Percentiles rank a stretch among this genome's conserved stretches.
Conservation (phyloP, 1,139 yeast genomes). For the Suhomyces coccinellae region DNA sequence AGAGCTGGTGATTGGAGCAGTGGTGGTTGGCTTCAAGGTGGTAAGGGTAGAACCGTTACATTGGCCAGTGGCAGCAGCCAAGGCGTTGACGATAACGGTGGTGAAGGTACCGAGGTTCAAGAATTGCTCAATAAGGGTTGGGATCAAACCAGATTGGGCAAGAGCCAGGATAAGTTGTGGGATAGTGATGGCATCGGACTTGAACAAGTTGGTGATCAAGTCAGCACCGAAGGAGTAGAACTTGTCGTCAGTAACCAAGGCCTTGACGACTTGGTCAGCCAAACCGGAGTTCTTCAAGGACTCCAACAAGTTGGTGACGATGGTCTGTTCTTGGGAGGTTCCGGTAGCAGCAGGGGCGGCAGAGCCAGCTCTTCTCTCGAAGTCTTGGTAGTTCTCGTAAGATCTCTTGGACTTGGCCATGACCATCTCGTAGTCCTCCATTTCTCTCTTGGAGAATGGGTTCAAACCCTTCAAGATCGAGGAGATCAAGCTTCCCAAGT, state of each 20-base stretch:
- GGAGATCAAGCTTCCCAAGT: constrained; percentile 33
- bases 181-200: constrained; percentile 32
- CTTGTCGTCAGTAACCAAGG: constrained; percentile 41
- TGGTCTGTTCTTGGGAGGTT: constrained; percentile 15
- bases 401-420: constrained; percentile 12
- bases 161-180: constrained; percentile 33
- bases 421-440: constrained; percentile 10
- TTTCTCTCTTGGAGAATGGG: constrained; percentile 24
- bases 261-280: constrained; percentile 42
- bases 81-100: constrained; percentile 44
- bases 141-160: constrained; percentile 40
- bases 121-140: constrained; percentile 40
- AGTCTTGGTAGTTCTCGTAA: constrained; percentile 5
- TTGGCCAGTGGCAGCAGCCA: constrained; percentile 47
- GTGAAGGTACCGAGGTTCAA: constrained; percentile 42
- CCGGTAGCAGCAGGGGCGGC: constrained; percentile 2
- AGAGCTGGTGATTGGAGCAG: constrained; percentile 18
- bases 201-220: constrained; percentile 35
- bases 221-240: constrained; percentile 45
- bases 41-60: constrained; percentile 38
- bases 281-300: constrained; percentile 49
- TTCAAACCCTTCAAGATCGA: constrained; percentile 22
- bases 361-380: constrained; percentile 13
- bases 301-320: constrained; percentile 43
- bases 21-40: constrained; percentile 23